Evolutionary conservation across 2,329 filamentous ascomycete species (phyloP).

Genomic region (Aspergillus phoenicis): DNA sequence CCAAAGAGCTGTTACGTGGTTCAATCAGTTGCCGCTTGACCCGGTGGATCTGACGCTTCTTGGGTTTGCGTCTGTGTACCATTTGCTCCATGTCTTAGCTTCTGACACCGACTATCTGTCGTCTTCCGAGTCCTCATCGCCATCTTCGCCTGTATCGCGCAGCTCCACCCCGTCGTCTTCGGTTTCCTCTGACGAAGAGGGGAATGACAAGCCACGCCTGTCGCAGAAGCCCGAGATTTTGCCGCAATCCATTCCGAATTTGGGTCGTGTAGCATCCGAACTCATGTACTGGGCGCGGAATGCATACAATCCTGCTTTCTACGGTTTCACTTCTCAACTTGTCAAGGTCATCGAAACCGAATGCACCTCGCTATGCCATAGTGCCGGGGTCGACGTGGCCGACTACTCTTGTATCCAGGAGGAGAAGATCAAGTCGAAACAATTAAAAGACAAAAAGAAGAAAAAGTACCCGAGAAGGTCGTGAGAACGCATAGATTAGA

Average conservation of each 20-base stretch:
- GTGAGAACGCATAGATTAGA: slow-evolving; percentile 2
- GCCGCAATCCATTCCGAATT: slow-evolving; percentile 34
- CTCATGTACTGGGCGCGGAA: slow-evolving; percentile 49
- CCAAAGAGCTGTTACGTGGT: slow-evolving; percentile 46
- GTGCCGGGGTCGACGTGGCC: slow-evolving; percentile 38
- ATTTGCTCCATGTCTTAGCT: slow-evolving; percentile 44
- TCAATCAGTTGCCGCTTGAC: slow-evolving; percentile 46
- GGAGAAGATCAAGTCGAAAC: slow-evolving; percentile 25
- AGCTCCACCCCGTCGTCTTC: slow-evolving; percentile 27
- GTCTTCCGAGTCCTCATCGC: slow-evolving; percentile 36
- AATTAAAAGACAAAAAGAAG: slow-evolving; percentile 27
- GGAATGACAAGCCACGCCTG: slow-evolving; percentile 21
- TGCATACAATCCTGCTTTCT: slow-evolving; percentile 48
- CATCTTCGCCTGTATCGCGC: slow-evolving; percentile 30
- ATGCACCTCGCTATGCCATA: slow-evolving; percentile 39
- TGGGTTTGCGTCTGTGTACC: slow-evolving; percentile 46
- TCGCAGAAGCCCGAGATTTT: slow-evolving; percentile 6
- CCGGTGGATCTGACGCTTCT: slow-evolving; percentile 46
- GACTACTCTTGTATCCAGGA: slow-evolving; percentile 31
- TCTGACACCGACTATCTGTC: slow-evolving; percentile 44
- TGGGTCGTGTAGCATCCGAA: slow-evolving; percentile 43
- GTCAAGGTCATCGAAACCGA: slow-evolving; percentile 43
- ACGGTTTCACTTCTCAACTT: slow-evolving; percentile 42
- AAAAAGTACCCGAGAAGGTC: slow-evolving; percentile 25
- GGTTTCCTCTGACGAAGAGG: slow-evolving; percentile 29